Evolutionary conservation across 164 flowering plant species (phyloP).

Genomic region (Euptelea pleiosperma): DNA sequence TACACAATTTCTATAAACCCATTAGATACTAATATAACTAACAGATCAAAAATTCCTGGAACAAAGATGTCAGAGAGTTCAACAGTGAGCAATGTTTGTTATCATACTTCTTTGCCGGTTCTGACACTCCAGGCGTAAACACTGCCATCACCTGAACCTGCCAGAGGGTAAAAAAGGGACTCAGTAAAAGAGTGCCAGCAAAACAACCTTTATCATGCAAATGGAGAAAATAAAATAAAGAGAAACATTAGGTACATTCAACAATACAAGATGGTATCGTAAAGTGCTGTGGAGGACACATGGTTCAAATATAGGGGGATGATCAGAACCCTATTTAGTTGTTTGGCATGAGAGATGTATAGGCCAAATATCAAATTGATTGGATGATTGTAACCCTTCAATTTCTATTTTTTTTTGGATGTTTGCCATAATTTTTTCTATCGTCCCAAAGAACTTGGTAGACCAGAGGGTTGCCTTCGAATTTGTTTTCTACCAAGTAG

Average conservation of each 20-base stretch:
- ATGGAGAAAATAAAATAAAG: not conserved
- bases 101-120: slow-evolving; percentile 74
- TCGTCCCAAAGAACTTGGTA: too few relatives aligned
- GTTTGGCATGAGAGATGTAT: too few relatives aligned
- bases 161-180: not conserved
- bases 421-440: too few relatives aligned
- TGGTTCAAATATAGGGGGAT: too few relatives aligned
- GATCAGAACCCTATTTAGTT: too few relatives aligned
- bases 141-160: slow-evolving; percentile 91
- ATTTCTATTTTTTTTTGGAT: too few relatives aligned
- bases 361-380: too few relatives aligned
- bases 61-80: not conserved
- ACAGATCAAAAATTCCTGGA: not conserved
- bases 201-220: not conserved
- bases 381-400: too few relatives aligned
- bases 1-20: too few relatives aligned
- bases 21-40: too few relatives aligned
- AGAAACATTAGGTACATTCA: not conserved
- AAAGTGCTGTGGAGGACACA: not conserved
- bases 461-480: too few relatives aligned
- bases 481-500: too few relatives aligned
- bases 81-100: not conserved
- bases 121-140: slow-evolving; percentile 91
- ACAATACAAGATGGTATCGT: not conserved
- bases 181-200: not conserved